phyloP scores from a whole-genome alignment of 345 rosid genomes.

The Gynandropsis gynandra region DNA sequence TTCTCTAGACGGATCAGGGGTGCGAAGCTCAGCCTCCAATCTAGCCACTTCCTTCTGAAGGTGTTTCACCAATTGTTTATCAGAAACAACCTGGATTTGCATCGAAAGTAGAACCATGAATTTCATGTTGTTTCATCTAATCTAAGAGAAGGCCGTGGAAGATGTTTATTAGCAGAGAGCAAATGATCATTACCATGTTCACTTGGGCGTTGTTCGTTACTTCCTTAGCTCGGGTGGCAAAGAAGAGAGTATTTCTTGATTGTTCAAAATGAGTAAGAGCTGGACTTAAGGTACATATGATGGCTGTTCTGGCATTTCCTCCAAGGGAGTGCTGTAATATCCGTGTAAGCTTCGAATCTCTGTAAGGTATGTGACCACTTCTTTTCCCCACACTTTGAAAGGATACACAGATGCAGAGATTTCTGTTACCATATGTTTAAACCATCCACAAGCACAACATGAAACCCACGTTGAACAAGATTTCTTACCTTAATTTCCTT shows the following conservation, averaged over 20 bases:
- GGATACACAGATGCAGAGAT: slow-evolving; percentile 13
- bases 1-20: slow-evolving; percentile 86
- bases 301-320: slow-evolving; percentile 98
- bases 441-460: not conserved
- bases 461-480: not conserved
- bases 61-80: slow-evolving; percentile 95
- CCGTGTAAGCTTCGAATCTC: slow-evolving; percentile 98
- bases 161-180: not conserved
- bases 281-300: slow-evolving; percentile 95
- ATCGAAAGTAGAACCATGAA: not conserved
- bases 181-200: slow-evolving; percentile 65
- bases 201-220: slow-evolving; percentile 98
- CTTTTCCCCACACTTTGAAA: slow-evolving; percentile 76
- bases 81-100: slow-evolving; percentile 70
- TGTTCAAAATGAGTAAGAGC: slow-evolving; percentile 85
- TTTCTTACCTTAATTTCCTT: slow-evolving; percentile 79
- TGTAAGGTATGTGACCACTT: slow-evolving; percentile 89
- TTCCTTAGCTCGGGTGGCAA: slow-evolving; percentile 98
- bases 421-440: not conserved
- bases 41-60: slow-evolving; percentile 98
- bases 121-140: not conserved
- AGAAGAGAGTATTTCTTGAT: slow-evolving; percentile 91
- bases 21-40: slow-evolving; percentile 91
- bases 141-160: not conserved
- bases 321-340: slow-evolving; percentile 98